These are phyloP conservation scores for Thozetella sp. DNA, from an alignment of 495 filamentous ascomycete genomes.

Conservation along the genomic window DNA sequence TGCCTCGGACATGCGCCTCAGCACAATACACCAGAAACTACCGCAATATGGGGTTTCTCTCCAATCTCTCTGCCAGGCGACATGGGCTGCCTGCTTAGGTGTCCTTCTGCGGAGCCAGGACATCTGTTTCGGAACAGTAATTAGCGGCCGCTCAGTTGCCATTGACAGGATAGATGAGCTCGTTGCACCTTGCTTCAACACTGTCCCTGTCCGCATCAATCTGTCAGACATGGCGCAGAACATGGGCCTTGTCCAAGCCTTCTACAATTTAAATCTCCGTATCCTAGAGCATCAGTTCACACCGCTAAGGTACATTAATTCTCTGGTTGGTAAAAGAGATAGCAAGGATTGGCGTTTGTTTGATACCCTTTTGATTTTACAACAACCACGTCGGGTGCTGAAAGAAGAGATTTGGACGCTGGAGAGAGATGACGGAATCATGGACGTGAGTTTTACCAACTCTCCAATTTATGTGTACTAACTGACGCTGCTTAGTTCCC, in stretches of 20 bases:
- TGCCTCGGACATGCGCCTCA: conserved; percentile 27
- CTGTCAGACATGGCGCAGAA: conserved; percentile 43
- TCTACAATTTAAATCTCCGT: conserved; percentile 59
- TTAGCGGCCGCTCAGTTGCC: conserved; percentile 69
- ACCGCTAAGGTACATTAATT: conserved; percentile 65
- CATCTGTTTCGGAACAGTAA: conserved; percentile 82
- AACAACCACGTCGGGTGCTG: conserved; percentile 52
- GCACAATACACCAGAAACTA: conserved; percentile 43
- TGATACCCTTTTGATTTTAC: conserved; percentile 76
- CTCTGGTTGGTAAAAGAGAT: conserved; percentile 24
- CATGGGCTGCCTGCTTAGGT: conserved; percentile 65
- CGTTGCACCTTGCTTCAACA: conserved; percentile 87
- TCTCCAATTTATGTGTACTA: neutral
- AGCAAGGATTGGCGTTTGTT: conserved; percentile 56
- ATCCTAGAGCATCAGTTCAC: conserved; percentile 68
- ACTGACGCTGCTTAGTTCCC: conserved; percentile 44
- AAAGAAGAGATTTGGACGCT: conserved; percentile 66
- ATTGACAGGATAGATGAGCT: conserved; percentile 68
- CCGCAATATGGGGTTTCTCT: conserved; percentile 59
- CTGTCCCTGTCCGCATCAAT: conserved; percentile 72
- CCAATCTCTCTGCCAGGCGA: conserved; percentile 65
- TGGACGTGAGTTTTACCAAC: conserved; percentile 59
- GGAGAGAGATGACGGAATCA: conserved; percentile 66
- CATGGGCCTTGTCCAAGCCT: conserved; percentile 49
- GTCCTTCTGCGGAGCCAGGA: conserved; percentile 54